phyloP scores from a whole-genome alignment of 75 land plant species.

The Pinus taeda region DNA sequence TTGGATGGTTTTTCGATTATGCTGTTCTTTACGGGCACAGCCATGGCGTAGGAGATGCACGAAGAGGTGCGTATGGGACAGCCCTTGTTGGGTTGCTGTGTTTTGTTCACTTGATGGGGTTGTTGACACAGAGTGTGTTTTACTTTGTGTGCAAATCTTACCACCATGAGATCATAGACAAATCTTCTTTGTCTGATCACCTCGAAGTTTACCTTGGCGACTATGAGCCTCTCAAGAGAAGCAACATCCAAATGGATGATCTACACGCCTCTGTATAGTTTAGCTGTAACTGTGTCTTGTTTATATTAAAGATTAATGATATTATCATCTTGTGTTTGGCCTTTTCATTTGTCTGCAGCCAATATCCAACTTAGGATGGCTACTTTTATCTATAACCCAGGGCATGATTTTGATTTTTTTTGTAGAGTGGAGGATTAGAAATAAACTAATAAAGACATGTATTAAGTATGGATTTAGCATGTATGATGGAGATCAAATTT shows the following conservation, averaged over 20 bases:
- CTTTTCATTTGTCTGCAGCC: too few relatives aligned
- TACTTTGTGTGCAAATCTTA: conserved; percentile 85
- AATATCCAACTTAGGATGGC: too few relatives aligned
- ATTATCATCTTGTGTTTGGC: too few relatives aligned
- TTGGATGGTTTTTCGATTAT: background rate
- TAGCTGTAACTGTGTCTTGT: too few relatives aligned
- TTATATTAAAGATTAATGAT: too few relatives aligned
- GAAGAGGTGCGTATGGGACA: conserved; percentile 21
- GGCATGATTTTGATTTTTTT: too few relatives aligned
- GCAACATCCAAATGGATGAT: conserved; percentile 46
- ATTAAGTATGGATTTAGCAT: too few relatives aligned
- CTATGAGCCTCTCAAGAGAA: conserved; percentile 60
- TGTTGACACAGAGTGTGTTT: conserved; percentile 67
- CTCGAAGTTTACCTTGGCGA: conserved; percentile 80
- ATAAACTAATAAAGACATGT: too few relatives aligned
- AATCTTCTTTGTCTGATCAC: conserved; percentile 60
- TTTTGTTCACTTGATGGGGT: conserved; percentile 33
- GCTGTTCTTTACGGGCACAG: background rate
- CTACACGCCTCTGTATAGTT: background rate
- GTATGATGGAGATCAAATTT: too few relatives aligned
- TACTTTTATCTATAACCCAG: too few relatives aligned
- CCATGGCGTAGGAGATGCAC: background rate
- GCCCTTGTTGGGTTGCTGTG: conserved; percentile 15
- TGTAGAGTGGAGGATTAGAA: too few relatives aligned
- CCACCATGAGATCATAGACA: conserved; percentile 78